Percentiles rank a stretch among this genome's conserved stretches.
These are phyloP conservation scores for Hyphodiscus sp. DNA, from an alignment of 2,329 filamentous ascomycete genomes.

Conservation along the genomic window DNA sequence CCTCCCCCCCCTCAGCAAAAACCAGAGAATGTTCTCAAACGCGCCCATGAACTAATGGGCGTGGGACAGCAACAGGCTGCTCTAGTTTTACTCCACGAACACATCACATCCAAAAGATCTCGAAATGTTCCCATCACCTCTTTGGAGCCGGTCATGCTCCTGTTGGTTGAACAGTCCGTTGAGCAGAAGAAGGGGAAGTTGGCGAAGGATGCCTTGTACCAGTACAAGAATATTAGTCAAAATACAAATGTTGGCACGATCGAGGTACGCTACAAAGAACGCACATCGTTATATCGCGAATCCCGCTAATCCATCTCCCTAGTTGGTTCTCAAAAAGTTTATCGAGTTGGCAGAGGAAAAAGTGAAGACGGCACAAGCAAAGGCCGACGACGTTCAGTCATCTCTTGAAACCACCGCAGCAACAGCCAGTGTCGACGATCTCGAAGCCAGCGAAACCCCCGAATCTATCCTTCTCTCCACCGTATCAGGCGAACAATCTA, in stretches of 20 bases:
- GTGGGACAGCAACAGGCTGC: slow-evolving; percentile 91
- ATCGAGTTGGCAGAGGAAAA: slow-evolving; percentile 96
- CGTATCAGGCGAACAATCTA: slow-evolving; percentile 94
- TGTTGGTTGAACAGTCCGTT: slow-evolving; percentile 93
- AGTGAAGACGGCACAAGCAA: slow-evolving; percentile 90
- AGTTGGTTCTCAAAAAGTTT: slow-evolving; percentile 93
- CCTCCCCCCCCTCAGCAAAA: slow-evolving; percentile 92
- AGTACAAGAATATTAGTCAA: slow-evolving; percentile 99
- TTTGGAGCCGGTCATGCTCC: slow-evolving; percentile 96
- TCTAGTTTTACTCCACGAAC: slow-evolving; percentile 92
- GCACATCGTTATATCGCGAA: background rate
- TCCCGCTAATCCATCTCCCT: slow-evolving; percentile 18
- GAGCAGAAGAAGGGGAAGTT: slow-evolving; percentile 97
- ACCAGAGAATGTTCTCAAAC: slow-evolving; percentile 98
- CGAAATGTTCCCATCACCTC: slow-evolving; percentile 95
- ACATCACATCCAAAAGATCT: slow-evolving; percentile 97
- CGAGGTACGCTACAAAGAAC: slow-evolving; percentile 52
- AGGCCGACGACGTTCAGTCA: slow-evolving; percentile 92
- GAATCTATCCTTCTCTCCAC: slow-evolving; percentile 97
- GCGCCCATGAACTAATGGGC: slow-evolving; percentile 97
- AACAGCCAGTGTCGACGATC: slow-evolving; percentile 77
- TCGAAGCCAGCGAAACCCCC: slow-evolving; percentile 94
- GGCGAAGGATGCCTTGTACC: slow-evolving; percentile 97
- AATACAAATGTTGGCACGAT: slow-evolving; percentile 98
- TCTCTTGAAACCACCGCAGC: slow-evolving; percentile 69